Base-by-base conservation (phyloP, 208 protist genomes). In the Vickermania ingenoplastis region DNA sequence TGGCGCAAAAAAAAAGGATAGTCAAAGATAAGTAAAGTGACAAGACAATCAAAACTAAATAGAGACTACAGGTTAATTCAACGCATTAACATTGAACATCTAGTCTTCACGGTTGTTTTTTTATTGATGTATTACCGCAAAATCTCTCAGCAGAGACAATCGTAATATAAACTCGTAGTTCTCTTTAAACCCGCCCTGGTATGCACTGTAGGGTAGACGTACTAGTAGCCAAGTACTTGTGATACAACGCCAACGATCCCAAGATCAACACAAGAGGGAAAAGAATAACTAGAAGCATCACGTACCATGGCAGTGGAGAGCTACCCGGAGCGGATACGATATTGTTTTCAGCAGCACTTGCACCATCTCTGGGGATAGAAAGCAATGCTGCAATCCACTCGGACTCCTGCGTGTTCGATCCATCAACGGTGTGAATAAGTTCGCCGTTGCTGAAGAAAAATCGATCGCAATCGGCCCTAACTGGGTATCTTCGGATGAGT, bases 81-180 rank as follows among this genome's bases (percentile, higher is more conserved):
- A 45, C 17, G 11, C 7, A n/a, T 45, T 45, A n/a, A 45, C 11
- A 7, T n/a, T 7, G 17, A 45, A 45, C 17, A 45, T 45, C n/a
- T n/a, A n/a, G n/a, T n/a, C n/a, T n/a, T n/a, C n/a, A n/a, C n/a
- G n/a, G n/a, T n/a, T n/a, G n/a, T 45, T 45, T 45, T 45, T 45
- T 45, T 45, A 45, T 17, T 45, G 17, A 7, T 17, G 36, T 17
- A 45, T 45, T n/a, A 45, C 17, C 36, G 17, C 36, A 7, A 45
- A 7, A 7, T 45, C 17, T 17, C 36, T 17, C 11, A 17, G 31
- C 4, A 61, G 1, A 36, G 27, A 25, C 41, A 22, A 59, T 60
- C 28, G 50, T 48, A 66, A 57, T 70, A 69, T 70, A 65, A 57
- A 70, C 55, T 57, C n/a, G n/a, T n/a, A n/a, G n/a, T n/a, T n/a